Evolutionary conservation across 176 grass and related monocot species (phyloP), one percentile per base, ranked within the genome.

Genomic region (Zoysia japonica): DNA sequence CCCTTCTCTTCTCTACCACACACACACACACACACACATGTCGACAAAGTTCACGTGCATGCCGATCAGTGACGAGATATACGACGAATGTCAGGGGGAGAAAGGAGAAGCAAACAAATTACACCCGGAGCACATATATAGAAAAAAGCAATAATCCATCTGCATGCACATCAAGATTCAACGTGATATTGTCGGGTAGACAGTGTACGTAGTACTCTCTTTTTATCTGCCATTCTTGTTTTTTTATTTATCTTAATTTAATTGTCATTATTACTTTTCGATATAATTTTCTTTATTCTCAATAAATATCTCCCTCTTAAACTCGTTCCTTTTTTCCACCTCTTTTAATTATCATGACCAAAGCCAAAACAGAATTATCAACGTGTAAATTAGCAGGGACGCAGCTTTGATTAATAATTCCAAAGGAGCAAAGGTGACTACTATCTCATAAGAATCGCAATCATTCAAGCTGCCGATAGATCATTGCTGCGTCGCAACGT

Each of bases 41-140:
- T 28, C 64, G 84, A 70, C 78, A 81, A 81, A 52, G 38, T 60
- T 81, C 78, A 86, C 84, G 71, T 76, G 78, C 37, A 68, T 63
- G 64, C 3, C 3, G 47, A 70, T 62, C 78, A 70, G 65, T 28
- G 45, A 64, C 64, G 20, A 52, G n/a, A 70, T 48, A 44, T 76
- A 6, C 66, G 73, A 87, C 65, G 62, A 6, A 13, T 48, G 73
- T 66, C 60, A 60, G 72, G 16, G 61, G 3, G 41, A 61, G 35
- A 56, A 11, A 28, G 57, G 41, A 69, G 46, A 9, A 65, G 47
- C 53, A 37, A 76, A 40, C 38, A 81, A 61, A 61, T 11, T 11
- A 60, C 1, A 36, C 52, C 52, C 61, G 67, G 36, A 36, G 62
- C 47, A 67, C 3, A 28, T 28, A 28, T 28, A 28, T 28, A 28